Conservation (phyloP, 1,284 basidiomycete genomes). For the Puccinia polysora region DNA sequence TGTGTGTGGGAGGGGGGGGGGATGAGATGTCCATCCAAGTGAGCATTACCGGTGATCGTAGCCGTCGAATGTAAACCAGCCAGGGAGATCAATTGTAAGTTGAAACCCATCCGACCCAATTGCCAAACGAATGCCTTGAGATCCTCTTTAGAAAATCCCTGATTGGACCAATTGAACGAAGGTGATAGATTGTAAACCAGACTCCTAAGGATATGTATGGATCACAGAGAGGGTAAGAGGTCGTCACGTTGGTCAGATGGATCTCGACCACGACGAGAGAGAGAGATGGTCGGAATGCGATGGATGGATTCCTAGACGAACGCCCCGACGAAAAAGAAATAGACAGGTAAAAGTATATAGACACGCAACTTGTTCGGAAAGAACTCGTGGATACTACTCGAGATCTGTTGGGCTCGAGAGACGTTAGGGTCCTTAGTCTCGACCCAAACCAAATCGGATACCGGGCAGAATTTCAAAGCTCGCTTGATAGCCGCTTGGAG, state of each 20-base stretch:
- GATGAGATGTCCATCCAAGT: too few species aligned
- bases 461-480: conserved; percentile 65
- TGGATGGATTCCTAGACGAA: not conserved
- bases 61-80: conserved; percentile 83
- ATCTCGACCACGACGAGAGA: too few species aligned
- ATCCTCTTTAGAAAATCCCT: conserved; percentile 68
- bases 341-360: too few species aligned
- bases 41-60: conserved; percentile 64
- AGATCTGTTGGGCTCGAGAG: conserved; percentile 71
- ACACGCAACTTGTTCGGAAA: conserved; percentile 58
- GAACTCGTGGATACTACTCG: conserved; percentile 67
- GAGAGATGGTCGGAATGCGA: too few species aligned
- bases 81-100: conserved; percentile 76
- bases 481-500: conserved; percentile 75
- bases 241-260: not conserved
- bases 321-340: not conserved
- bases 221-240: not conserved
- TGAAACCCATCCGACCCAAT: conserved; percentile 80
- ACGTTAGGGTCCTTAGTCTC: conserved; percentile 83
- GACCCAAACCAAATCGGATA: conserved; percentile 57
- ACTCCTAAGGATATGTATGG: conserved; percentile 54
- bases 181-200: conserved; percentile 90
- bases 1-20: too few species aligned
- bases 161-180: conserved; percentile 84
- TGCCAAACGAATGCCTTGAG: conserved; percentile 87